A percentile compares a stretch with the other conserved stretches of the same genome.
Conservation (phyloP, 306 rosid species). For the Quercus robur region DNA sequence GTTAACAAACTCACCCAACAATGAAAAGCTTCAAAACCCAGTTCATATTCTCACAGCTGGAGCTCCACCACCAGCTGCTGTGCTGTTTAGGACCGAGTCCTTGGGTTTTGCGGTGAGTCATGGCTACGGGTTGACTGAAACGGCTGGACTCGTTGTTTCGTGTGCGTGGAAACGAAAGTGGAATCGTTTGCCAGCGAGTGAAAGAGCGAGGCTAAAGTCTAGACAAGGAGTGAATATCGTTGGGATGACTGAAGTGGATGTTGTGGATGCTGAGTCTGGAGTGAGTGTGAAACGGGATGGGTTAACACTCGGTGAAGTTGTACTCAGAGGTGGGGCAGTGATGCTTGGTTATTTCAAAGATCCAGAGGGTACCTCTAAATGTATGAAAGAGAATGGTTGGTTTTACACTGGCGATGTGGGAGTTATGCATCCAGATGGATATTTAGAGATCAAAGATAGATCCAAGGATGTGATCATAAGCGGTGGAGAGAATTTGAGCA, state of each 20-base stretch:
- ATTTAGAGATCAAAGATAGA: constrained; percentile 66
- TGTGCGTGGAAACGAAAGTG: constrained; percentile 70
- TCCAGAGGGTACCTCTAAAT: constrained; percentile 30
- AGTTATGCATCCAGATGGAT: constrained; percentile 69
- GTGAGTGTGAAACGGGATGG: constrained; percentile 53
- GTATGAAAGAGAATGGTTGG: constrained; percentile 49
- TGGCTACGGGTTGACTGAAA: constrained; percentile 68
- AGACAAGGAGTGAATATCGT: constrained; percentile 64
- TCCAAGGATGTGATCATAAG: constrained; percentile 72
- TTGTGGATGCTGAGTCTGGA: constrained; percentile 31
- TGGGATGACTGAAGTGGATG: constrained; percentile 44
- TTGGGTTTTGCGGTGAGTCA: constrained; percentile 56
- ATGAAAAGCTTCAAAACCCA: constrained; percentile 22
- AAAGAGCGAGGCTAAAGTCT: constrained; percentile 61
- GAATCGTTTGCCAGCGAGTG: constrained; percentile 53
- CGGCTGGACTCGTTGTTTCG: constrained; percentile 38
- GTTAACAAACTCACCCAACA: constrained; percentile 38
- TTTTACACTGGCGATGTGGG: constrained; percentile 71
- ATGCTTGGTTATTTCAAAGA: constrained; percentile 75
- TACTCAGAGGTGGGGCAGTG: constrained; percentile 38
- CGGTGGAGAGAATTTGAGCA: constrained; percentile 82
- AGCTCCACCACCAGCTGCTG: constrained; percentile 59
- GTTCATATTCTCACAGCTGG: constrained; percentile 65
- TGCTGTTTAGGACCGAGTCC: constrained; percentile 46
- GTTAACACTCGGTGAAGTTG: constrained; percentile 44